phyloP scores from a whole-genome alignment of 805 yeast genomes.

The Candida caryicola region DNA sequence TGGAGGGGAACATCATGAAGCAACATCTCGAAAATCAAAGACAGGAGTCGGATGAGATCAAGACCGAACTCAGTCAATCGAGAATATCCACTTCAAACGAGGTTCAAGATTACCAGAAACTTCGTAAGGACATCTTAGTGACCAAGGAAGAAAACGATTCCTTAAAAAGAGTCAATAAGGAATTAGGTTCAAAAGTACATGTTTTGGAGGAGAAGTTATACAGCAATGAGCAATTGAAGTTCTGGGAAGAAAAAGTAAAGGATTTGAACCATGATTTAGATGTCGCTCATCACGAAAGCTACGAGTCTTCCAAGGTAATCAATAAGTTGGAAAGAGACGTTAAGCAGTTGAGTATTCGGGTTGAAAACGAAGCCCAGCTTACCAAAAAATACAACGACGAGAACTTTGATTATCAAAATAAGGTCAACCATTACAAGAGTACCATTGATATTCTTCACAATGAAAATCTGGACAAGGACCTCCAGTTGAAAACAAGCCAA shows the following conservation, averaged over 20 bases:
- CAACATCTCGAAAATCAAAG: conserved; percentile 35
- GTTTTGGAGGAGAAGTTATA: conserved; percentile 48
- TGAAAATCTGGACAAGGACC: conserved; percentile 42
- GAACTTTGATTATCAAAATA: conserved; percentile 52
- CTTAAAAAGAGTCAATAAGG: conserved; percentile 52
- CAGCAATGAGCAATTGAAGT: conserved; percentile 52
- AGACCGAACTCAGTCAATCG: conserved; percentile 34
- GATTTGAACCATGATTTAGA: conserved; percentile 52
- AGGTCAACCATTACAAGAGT: conserved; percentile 41
- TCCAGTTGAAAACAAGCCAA: conserved; percentile 45
- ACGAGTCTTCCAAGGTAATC: conserved; percentile 51
- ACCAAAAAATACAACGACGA: conserved; percentile 57
- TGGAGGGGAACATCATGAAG: conserved; percentile 29
- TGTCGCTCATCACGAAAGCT: conserved; percentile 43
- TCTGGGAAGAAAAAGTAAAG: conserved; percentile 57
- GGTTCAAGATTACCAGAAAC: conserved; percentile 31
- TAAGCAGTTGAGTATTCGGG: conserved; percentile 51
- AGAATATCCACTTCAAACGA: conserved; percentile 27
- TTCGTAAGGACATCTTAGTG: conserved; percentile 52
- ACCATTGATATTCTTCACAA: conserved; percentile 37
- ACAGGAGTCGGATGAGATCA: conserved; percentile 29
- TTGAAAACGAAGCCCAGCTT: conserved; percentile 49
- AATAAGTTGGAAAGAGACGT: conserved; percentile 51
- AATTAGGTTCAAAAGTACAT: conserved; percentile 45
- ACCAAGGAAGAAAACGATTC: conserved; percentile 67